Evolutionary conservation across 768 basidiomycete genomes (phyloP), one percentile per base, ranked within the genome.

Genomic region (Asterophora lycoperdoides): DNA sequence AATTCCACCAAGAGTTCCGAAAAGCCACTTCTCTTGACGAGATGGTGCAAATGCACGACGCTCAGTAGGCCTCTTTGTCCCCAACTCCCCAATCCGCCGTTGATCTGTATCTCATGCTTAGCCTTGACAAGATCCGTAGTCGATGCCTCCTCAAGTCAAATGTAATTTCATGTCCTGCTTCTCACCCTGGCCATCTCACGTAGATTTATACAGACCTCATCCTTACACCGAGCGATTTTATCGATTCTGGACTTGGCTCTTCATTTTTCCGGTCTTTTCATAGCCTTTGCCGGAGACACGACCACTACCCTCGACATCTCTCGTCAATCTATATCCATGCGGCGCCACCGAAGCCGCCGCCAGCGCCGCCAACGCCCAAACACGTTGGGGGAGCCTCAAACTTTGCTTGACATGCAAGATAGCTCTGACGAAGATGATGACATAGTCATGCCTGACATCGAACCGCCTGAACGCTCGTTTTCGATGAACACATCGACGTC

Each of bases 191-290:
- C 7, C 32, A 20, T 32, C 45, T 50, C 28, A 38, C 44, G 43
- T 8, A 13, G 41, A n/a, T 38, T n/a, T 41, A 20, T 30, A 8
- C 51, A 90, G 87, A 83, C 83, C 15, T 71, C 76, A 0, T 73
- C 83, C 14, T 68, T 89, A 7, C 80, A 82, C 57, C 78, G 78
- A 52, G 78, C 83, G 18, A 77, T 92, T 40, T 53, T 85, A 17
- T 80, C 81, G 7, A 76, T 89, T 50, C 70, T 91, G 20, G 87
- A 92, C 63, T 81, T 89, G 72, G 75, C 79, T 32, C 67, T 91
- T 4, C 78, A 81, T 56, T 91, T 91, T 63, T 78, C 76, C 51
- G 76, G 80, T 39, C 69, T 77, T 44, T 86, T 89, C 57, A 65
- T 76, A 17, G 66, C 80, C 0, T 80, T 81, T 57, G 75, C 77